Evolutionary conservation across 2,329 filamentous ascomycete species (phyloP).

Genomic region (Alternaria sp.): DNA sequence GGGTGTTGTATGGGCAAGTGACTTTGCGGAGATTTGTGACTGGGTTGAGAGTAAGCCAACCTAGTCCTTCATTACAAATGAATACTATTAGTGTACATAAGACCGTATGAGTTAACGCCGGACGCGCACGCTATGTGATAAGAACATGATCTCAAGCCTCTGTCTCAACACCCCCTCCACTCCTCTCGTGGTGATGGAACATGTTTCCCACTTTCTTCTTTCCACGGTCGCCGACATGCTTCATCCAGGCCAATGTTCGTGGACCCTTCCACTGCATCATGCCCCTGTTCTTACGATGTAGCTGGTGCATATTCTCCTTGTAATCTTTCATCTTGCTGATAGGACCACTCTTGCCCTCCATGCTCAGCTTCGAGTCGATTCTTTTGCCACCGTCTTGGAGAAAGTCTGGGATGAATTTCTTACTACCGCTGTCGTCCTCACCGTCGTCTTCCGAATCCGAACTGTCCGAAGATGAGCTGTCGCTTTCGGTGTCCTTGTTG

Average conservation of each 20-base stretch:
- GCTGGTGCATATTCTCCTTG: slow-evolving; percentile 37
- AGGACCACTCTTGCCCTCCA: slow-evolving; percentile 55
- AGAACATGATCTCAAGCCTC: slow-evolving; percentile 62
- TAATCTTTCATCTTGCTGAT: slow-evolving; percentile 65
- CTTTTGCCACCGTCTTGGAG: slow-evolving; percentile 32
- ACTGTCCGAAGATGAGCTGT: slow-evolving; percentile 34
- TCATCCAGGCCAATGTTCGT: slow-evolving; percentile 64
- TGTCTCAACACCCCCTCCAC: slow-evolving; percentile 68
- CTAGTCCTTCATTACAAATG: neutral
- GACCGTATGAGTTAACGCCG: neutral
- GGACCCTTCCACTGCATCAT: slow-evolving; percentile 77
- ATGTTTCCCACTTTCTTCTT: slow-evolving; percentile 55
- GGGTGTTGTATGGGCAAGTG: slow-evolving; percentile 38
- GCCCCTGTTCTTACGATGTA: slow-evolving; percentile 66
- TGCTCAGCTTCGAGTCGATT: slow-evolving; percentile 33
- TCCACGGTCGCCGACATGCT: slow-evolving; percentile 64
- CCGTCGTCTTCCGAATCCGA: slow-evolving; percentile 33
- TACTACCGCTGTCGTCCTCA: slow-evolving; percentile 23
- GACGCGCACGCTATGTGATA: slow-evolving; percentile 13
- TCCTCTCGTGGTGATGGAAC: slow-evolving; percentile 66
- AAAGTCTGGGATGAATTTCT: slow-evolving; percentile 34
- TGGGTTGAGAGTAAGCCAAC: slow-evolving; percentile 9
- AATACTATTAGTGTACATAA: neutral
- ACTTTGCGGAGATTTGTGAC: slow-evolving; percentile 18
- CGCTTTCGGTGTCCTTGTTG: slow-evolving; percentile 44